A percentile compares a stretch with the other conserved stretches of the same genome.
phyloP scores from a whole-genome alignment of 176 grass and related monocot species.

The Luzula sylvatica region DNA sequence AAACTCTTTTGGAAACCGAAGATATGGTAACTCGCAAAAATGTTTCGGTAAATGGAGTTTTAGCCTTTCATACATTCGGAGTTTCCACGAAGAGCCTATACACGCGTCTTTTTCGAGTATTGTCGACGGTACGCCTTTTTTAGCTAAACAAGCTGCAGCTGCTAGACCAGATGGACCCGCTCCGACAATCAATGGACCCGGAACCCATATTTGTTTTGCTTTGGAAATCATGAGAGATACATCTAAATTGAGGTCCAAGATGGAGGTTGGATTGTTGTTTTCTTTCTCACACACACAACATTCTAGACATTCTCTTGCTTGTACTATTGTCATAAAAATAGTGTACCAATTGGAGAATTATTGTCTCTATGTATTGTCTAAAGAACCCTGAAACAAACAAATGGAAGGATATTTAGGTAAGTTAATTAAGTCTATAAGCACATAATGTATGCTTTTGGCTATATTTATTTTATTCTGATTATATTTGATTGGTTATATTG shows the following conservation, averaged over 20 bases:
- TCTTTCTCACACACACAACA: background rate
- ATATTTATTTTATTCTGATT: background rate
- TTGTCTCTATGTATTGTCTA: background rate
- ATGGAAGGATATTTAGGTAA: background rate
- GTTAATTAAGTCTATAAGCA: background rate
- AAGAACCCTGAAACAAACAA: background rate
- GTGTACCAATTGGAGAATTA: background rate
- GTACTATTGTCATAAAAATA: background rate
- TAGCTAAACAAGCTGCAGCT: conserved; percentile 60
- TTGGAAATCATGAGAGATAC: conserved; percentile 21
- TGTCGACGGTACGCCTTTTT: conserved; percentile 49
- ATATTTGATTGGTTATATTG: too few relatives aligned
- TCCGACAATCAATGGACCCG: conserved; percentile 69
- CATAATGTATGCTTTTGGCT: conserved; percentile 5
- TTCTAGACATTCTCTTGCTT: background rate
- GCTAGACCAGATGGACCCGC: conserved; percentile 77
- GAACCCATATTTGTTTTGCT: conserved; percentile 53
- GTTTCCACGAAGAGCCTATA: conserved; percentile 63
- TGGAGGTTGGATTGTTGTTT: conserved; percentile 6
- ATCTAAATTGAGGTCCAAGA: conserved; percentile 17
- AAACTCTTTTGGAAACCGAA: conserved; percentile 50
- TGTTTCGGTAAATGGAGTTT: conserved; percentile 56
- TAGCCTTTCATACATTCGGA: conserved; percentile 68
- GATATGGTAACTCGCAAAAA: conserved; percentile 68
- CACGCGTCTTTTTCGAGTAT: conserved; percentile 68